Base-by-base conservation (phyloP, 2,329 filamentous ascomycete genomes). In the Harringtonia aguacate region DNA sequence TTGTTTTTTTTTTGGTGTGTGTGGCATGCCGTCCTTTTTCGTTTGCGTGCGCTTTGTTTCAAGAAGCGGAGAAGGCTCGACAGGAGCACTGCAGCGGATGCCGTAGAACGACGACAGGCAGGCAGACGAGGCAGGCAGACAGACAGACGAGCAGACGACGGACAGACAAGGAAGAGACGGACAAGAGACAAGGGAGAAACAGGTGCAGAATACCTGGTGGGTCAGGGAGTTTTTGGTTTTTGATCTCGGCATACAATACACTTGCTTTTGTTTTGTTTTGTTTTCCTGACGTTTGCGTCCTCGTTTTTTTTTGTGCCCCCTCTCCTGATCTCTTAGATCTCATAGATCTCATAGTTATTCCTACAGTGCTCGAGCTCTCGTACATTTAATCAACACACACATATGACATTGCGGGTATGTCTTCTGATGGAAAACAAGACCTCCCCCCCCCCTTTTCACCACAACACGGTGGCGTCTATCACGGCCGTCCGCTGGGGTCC, bases 381-480 rank as follows among this genome's bases (percentile, higher is more conserved):
- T 27, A 27, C 24, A 27, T 22, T 17, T 36, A 20, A 34, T 36
- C 22, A 13, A 9, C 12, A 17, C 15, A 34, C 4, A 34, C 33
- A 31, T n/a, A n/a, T 6, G 12, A 31, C 8, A 21, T 13, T n/a
- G n/a, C n/a, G n/a, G n/a, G n/a, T n/a, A n/a, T n/a, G n/a, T n/a
- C n/a, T n/a, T n/a, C n/a, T n/a, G n/a, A n/a, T n/a, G n/a, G n/a
- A n/a, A n/a, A n/a, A n/a, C n/a, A n/a, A n/a, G n/a, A n/a, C n/a
- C 15, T 39, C 8, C 15, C 6, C 17, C 20, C 13, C 12, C 17
- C n/a, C 12, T 5, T 22, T 12, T 45, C 22, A 61, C 55, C 56
- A 60, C 40, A 62, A 31, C 10, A 52, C 53, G 9, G 54, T 51
- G 5, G 55, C 52, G 41, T 61, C 52, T 13, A 61, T 50, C n/a